These are phyloP conservation scores for Dioscorea dumetorum DNA, from an alignment of 106 monocot species.

Conservation along the genomic window DNA sequence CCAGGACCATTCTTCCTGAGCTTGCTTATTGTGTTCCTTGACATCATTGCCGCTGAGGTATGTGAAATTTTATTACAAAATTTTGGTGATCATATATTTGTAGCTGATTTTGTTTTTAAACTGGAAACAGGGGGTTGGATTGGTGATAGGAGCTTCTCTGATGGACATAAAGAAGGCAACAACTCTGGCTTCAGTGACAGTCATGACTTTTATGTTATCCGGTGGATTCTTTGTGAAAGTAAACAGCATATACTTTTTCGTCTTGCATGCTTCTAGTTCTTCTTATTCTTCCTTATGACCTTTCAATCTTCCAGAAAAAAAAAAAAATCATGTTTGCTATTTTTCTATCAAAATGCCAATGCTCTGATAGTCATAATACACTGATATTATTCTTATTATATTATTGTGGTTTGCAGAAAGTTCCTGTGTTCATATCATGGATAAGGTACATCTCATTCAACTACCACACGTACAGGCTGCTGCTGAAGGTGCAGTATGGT, in stretches of 20 bases:
- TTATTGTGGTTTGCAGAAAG: constrained; percentile 38
- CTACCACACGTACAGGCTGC: constrained; percentile 82
- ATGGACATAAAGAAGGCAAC: constrained; percentile 86
- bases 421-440: constrained; percentile 83
- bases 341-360: too few species aligned
- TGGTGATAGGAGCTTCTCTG: constrained; percentile 66
- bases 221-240: constrained; percentile 93
- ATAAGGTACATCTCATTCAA: constrained; percentile 77
- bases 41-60: constrained; percentile 82
- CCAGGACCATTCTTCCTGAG: constrained; percentile 50
- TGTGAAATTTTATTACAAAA: background rate
- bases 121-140: constrained; percentile 60
- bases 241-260: constrained; percentile 4
- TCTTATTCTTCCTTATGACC: background rate
- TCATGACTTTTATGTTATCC: constrained; percentile 89
- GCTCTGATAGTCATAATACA: too few species aligned
- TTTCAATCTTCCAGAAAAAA: background rate
- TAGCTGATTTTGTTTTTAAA: background rate
- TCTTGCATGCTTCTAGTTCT: background rate
- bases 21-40: constrained; percentile 74
- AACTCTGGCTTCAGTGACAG: constrained; percentile 75
- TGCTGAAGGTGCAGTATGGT: constrained; percentile 78
- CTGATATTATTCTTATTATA: too few species aligned
- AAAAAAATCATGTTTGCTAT: too few species aligned
- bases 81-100: too few species aligned